Evolutionary conservation across 1,139 yeast genomes (phyloP).

Genomic region (Taphrina sp.): DNA sequence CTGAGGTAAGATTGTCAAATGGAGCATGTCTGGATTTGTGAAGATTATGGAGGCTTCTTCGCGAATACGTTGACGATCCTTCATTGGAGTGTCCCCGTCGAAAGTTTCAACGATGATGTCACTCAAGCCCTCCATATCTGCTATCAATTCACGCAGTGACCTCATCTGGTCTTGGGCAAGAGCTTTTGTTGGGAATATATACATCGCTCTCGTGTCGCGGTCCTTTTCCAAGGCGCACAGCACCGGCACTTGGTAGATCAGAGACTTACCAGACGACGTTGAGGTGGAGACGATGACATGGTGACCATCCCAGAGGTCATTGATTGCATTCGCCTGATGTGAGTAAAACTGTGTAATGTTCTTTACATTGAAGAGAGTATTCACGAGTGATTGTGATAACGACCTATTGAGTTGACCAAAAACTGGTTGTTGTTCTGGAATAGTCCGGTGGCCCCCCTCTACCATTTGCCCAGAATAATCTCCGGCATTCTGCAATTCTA

Average conservation of each 20-base stretch:
- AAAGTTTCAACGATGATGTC: conserved; percentile 65
- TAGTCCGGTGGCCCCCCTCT: conserved; percentile 37
- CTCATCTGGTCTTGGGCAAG: conserved; percentile 93
- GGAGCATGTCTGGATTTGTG: conserved; percentile 93
- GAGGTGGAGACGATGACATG: conserved; percentile 87
- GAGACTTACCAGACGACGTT: conserved; percentile 92
- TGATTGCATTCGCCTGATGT: conserved; percentile 79
- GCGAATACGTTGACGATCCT: conserved; percentile 55
- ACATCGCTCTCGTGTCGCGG: conserved; percentile 69
- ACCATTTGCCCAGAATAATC: conserved; percentile 41
- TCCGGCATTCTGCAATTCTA: conserved; percentile 47
- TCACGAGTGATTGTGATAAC: conserved; percentile 51
- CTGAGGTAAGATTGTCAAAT: conserved; percentile 76
- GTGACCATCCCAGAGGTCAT: conserved; percentile 53
- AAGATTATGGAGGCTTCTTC: conserved; percentile 72
- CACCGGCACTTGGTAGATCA: conserved; percentile 86
- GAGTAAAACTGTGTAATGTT: conserved; percentile 58
- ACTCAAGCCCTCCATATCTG: conserved; percentile 39
- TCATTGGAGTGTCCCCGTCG: conserved; percentile 84
- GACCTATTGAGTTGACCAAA: conserved; percentile 34
- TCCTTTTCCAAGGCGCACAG: conserved; percentile 52
- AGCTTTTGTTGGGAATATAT: conserved; percentile 94
- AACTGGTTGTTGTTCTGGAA: conserved; percentile 17
- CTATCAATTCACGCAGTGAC: conserved; percentile 62
- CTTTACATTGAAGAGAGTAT: conserved; percentile 52